A percentile compares a stretch with the other conserved stretches of the same genome.
phyloP scores from a whole-genome alignment of 2,329 filamentous ascomycete genomes.

The Annulohypoxylon truncatum region DNA sequence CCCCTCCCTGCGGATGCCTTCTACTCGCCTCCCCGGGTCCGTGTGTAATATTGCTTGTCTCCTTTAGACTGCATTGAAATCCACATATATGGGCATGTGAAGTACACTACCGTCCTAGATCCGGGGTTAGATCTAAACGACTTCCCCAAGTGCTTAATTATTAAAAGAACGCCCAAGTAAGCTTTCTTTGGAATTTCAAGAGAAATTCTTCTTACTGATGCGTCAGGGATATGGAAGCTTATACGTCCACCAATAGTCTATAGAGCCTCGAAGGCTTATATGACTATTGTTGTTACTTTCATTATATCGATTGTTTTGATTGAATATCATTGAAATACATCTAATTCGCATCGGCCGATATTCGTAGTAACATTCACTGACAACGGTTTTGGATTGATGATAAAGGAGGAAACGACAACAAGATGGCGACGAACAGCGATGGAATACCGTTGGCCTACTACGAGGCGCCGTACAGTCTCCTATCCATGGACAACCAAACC shows the following conservation, averaged over 20 bases:
- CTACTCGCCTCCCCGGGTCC: slow-evolving; percentile 7
- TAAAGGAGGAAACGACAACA: background rate
- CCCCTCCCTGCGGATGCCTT: slow-evolving; percentile 1
- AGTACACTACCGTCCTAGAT: slow-evolving; percentile 7
- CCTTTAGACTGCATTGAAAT: slow-evolving; percentile 17
- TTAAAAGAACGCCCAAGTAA: slow-evolving; percentile 10
- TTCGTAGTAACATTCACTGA: background rate
- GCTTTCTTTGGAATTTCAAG: background rate
- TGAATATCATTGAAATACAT: background rate
- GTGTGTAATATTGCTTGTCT: slow-evolving; percentile 13
- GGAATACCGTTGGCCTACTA: slow-evolving; percentile 37
- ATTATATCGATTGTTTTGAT: background rate
- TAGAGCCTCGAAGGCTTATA: background rate
- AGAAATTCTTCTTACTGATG: slow-evolving; percentile 5
- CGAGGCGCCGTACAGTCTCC: slow-evolving; percentile 41
- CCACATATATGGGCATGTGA: slow-evolving; percentile 5
- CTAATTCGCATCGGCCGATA: background rate
- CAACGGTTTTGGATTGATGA: background rate
- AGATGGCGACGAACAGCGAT: slow-evolving; percentile 34
- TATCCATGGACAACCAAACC: slow-evolving; percentile 30
- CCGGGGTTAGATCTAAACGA: slow-evolving; percentile 20
- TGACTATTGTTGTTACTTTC: background rate
- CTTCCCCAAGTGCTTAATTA: slow-evolving; percentile 13
- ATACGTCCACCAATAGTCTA: background rate
- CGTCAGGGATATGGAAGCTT: slow-evolving; percentile 10